These are phyloP conservation scores for Thozetella sp. DNA, from an alignment of 495 filamentous ascomycete genomes.

Conservation along the genomic window DNA sequence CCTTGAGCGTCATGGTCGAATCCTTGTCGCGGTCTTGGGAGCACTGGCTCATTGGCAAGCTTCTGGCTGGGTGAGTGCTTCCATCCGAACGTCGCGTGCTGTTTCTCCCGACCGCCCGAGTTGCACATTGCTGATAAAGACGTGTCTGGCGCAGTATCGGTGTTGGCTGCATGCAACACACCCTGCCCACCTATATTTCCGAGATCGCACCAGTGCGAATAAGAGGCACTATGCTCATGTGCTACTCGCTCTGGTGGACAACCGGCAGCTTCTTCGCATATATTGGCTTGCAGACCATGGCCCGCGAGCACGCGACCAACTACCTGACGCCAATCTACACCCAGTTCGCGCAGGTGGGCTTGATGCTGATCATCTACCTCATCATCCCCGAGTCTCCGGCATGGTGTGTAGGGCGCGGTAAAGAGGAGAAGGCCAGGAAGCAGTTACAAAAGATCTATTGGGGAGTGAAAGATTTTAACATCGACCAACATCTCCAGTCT, in stretches of 20 bases:
- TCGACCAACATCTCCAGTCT: conserved; percentile 10
- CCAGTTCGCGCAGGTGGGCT: conserved; percentile 7
- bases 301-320: conserved; percentile 7
- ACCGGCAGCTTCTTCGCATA: conserved; percentile 10
- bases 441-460: conserved; percentile 5
- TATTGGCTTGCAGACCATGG: conserved; percentile 4
- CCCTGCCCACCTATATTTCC: conserved; percentile 9
- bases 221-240: conserved; percentile 10
- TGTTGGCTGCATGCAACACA: conserved; percentile 13
- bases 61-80: conserved; percentile 14
- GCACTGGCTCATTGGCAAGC: conserved; percentile 10
- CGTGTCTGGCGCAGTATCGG: too few relatives aligned
- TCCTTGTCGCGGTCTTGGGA: conserved; percentile 3
- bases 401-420: conserved; percentile 6
- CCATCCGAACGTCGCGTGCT: too few relatives aligned
- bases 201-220: conserved; percentile 10
- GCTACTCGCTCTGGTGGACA: conserved; percentile 13
- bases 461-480: conserved; percentile 9
- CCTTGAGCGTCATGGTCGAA: conserved; percentile 6
- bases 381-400: neutral
- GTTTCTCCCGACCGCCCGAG: too few relatives aligned
- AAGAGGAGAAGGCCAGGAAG: conserved; percentile 5
- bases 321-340: conserved; percentile 12
- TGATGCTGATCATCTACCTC: neutral
- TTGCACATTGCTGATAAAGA: too few relatives aligned